Conservation (phyloP, 106 monocot species). For the Phalaenopsis aphrodite region DNA sequence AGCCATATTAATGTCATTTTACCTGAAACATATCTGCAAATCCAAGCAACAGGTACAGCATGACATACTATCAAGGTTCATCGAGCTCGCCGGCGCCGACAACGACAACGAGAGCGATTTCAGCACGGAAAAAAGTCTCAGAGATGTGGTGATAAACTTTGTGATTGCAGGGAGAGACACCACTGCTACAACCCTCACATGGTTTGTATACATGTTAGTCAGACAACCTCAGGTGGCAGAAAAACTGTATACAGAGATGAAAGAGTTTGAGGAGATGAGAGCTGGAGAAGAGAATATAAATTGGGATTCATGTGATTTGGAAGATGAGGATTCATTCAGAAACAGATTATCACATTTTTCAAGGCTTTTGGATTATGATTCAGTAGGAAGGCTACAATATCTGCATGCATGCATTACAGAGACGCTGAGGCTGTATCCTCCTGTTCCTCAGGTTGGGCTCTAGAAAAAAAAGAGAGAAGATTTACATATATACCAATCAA, state of each 20-base stretch:
- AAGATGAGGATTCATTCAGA: conserved; percentile 30
- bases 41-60: conserved; percentile 51
- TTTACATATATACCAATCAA: not conserved
- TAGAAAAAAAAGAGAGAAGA: not conserved
- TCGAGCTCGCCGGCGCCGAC: conserved; percentile 63
- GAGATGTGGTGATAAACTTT: conserved; percentile 88
- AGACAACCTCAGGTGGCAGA: conserved; percentile 41
- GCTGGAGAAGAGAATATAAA: conserved; percentile 44
- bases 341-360: conserved; percentile 49
- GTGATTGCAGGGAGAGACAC: conserved; percentile 91
- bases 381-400: conserved; percentile 68
- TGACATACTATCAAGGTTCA: conserved; percentile 92
- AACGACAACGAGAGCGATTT: conserved; percentile 36
- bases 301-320: not conserved
- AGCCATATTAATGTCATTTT: not conserved
- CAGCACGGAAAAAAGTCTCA: conserved; percentile 67
- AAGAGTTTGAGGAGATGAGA: conserved; percentile 48
- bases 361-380: conserved; percentile 54
- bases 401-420: conserved; percentile 81
- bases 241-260: conserved; percentile 47
- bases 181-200: conserved; percentile 76
- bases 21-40: not conserved
- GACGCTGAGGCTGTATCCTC: conserved; percentile 76
- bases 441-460: conserved; percentile 78
- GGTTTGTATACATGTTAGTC: conserved; percentile 94